Conservation (phyloP, 139 green algal genomes). For the Coccomyxa sp. region DNA sequence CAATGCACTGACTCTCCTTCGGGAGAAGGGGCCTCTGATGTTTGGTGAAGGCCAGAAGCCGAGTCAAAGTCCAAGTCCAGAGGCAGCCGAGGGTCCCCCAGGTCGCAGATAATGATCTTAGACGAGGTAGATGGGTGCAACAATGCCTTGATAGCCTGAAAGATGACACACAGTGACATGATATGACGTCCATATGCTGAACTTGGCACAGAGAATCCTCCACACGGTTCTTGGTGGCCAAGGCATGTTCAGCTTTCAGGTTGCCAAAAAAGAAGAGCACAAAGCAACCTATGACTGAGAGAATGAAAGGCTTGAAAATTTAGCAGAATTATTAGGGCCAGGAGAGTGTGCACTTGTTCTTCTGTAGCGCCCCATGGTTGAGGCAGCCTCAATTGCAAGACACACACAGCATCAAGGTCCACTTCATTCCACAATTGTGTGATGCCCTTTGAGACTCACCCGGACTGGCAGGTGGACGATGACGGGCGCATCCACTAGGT, state of each 20-base stretch:
- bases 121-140: not conserved
- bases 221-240: not conserved
- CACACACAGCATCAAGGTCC: not conserved
- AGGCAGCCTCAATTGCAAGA: not conserved
- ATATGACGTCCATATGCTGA: not conserved
- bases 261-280: not conserved
- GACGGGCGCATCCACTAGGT: slow-evolving; percentile 35
- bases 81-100: not conserved
- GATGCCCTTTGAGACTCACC: not conserved
- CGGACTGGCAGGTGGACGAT: not conserved
- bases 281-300: not conserved
- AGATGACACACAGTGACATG: not conserved
- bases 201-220: not conserved
- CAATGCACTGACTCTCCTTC: no score
- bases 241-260: not conserved
- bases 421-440: not conserved
- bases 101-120: slow-evolving; percentile 1
- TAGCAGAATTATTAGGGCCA: not conserved
- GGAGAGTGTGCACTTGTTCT: not conserved
- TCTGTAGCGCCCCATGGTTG: not conserved
- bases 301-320: not conserved
- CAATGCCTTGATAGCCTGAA: not conserved
- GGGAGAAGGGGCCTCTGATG: no score
- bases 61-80: not conserved
- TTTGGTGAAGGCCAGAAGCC: no score